A percentile compares a stretch with the other conserved stretches of the same genome.
phyloP scores from a whole-genome alignment of 371 early-diverging fungal genomes.

The Conidiobolus incongruus region DNA sequence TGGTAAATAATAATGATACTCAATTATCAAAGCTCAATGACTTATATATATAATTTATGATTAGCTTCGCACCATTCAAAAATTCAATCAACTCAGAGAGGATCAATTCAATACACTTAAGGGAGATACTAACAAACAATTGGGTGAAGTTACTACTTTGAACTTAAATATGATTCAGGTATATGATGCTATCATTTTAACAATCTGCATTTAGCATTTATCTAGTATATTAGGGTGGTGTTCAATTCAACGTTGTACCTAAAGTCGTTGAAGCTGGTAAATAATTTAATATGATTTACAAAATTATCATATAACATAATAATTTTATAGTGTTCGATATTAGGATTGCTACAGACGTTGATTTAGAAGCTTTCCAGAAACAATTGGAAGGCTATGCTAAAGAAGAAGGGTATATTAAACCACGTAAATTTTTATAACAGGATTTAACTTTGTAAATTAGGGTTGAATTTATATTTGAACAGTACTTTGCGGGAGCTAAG shows the following conservation, averaged over 20 bases:
- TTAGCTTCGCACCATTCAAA: neutral
- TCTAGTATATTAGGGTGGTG: constrained; percentile 14
- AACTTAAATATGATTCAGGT: constrained; percentile 45
- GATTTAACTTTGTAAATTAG: neutral
- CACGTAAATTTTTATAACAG: neutral
- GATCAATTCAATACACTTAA: no score
- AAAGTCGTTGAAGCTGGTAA: constrained; percentile 22
- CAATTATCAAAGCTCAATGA: no score
- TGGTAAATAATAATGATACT: constrained; percentile 15
- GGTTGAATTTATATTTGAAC: neutral
- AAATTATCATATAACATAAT: neutral
- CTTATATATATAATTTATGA: neutral
- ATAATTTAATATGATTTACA: neutral
- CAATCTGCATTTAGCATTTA: no score
- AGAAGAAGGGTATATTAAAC: constrained; percentile 2
- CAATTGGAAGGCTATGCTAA: constrained; percentile 12
- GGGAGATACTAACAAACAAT: constrained; percentile 10
- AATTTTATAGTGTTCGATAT: constrained; percentile 25
- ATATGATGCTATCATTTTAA: constrained; percentile 35
- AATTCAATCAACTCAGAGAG: constrained; percentile 21
- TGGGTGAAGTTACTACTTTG: constrained; percentile 55
- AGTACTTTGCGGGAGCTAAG: neutral
- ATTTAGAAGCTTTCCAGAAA: constrained; percentile 24
- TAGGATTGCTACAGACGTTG: constrained; percentile 32
- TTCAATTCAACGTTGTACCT: constrained; percentile 47